Percentiles rank a stretch among this genome's conserved stretches.
phyloP scores from a whole-genome alignment of 228 moss, liverwort and hornwort genomes.

The Sphagnum fallax region DNA sequence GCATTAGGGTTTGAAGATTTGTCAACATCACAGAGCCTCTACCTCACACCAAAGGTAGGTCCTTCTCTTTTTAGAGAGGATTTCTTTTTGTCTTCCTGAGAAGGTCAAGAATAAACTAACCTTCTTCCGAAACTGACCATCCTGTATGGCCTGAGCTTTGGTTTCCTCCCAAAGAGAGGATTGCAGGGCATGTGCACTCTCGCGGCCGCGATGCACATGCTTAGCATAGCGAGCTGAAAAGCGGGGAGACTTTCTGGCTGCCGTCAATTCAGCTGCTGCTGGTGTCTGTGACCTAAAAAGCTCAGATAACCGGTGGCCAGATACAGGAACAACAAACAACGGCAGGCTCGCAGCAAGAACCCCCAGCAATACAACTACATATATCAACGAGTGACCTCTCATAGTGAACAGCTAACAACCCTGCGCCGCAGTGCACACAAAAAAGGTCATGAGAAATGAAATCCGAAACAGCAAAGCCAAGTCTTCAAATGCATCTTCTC shows the following conservation, averaged over 20 bases:
- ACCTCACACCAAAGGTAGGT: background rate
- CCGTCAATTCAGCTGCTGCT: constrained; percentile 4
- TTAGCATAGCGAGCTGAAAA: constrained; percentile 17
- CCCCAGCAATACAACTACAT: too few relatives aligned
- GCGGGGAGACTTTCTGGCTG: constrained; percentile 1
- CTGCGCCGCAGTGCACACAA: too few relatives aligned
- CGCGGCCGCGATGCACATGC: constrained; percentile 18
- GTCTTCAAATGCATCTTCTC: too few relatives aligned
- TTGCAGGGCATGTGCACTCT: constrained; percentile 22
- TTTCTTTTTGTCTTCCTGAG: too few relatives aligned
- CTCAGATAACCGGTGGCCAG: constrained; percentile 21
- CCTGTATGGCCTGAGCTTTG: constrained; percentile 23
- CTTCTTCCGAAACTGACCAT: constrained; percentile 41
- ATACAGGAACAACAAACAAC: constrained; percentile 13
- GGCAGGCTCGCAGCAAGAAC: too few relatives aligned
- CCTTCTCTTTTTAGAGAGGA: too few relatives aligned
- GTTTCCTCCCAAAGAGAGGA: constrained; percentile 40
- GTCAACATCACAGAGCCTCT: background rate
- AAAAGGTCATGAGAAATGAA: too few relatives aligned
- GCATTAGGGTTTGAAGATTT: background rate
- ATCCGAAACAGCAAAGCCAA: too few relatives aligned
- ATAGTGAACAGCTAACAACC: too few relatives aligned
- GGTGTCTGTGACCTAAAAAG: constrained; percentile 9
- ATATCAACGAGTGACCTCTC: too few relatives aligned
- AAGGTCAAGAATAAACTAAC: too few relatives aligned